Conservation (phyloP, 768 basidiomycete species). For the Lentinula edodes region DNA sequence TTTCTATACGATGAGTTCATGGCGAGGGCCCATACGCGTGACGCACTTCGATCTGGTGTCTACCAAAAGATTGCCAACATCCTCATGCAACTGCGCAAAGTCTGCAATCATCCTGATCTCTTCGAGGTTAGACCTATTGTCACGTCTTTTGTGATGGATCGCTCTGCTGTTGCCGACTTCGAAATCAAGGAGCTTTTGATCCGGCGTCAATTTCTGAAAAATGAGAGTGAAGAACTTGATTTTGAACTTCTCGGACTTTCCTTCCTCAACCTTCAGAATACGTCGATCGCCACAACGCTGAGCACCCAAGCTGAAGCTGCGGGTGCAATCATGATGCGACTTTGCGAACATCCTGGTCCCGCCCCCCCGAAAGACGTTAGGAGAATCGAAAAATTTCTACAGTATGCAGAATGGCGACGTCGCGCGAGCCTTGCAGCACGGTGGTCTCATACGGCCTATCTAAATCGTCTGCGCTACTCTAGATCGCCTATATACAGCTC, state of each 20-base stretch:
- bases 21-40: constrained; percentile 77
- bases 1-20: constrained; percentile 97
- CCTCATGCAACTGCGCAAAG: constrained; percentile 97
- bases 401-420: constrained; percentile 43
- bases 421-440: constrained; percentile 48
- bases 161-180: constrained; percentile 72
- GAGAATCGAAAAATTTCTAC: constrained; percentile 67
- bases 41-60: constrained; percentile 78
- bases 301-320: constrained; percentile 57
- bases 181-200: constrained; percentile 86
- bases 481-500: constrained; percentile 37
- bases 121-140: constrained; percentile 86
- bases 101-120: constrained; percentile 90
- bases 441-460: constrained; percentile 66
- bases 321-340: constrained; percentile 46
- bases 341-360: constrained; percentile 50
- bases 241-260: constrained; percentile 60
- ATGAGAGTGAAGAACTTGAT: constrained; percentile 50
- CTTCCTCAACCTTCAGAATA: constrained; percentile 53
- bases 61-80: constrained; percentile 91
- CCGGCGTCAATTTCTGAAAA: constrained; percentile 62
- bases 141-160: constrained; percentile 70
- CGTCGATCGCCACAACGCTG: constrained; percentile 45
- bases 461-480: constrained; percentile 70
- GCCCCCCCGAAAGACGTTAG: constrained; percentile 71